Base-by-base conservation (phyloP, 129 eudicot genomes). In the carrot (Daucus carota) region DNA sequence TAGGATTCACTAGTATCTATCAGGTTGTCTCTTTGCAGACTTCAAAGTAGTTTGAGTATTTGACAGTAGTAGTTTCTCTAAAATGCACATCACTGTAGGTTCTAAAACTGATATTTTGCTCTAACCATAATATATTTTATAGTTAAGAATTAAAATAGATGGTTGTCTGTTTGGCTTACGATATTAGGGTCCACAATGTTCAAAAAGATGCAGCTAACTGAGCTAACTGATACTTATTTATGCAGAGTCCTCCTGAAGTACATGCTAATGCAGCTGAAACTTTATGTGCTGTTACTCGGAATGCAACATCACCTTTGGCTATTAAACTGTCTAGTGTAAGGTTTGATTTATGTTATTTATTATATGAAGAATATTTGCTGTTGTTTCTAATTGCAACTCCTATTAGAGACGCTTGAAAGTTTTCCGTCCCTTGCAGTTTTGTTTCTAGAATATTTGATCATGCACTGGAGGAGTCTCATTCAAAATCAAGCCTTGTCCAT, bases 261-360 rank as follows among this genome's bases (percentile, higher is more conserved):
- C 98, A 92, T 78, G 92, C 87, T 44, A 92, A 92, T 83, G 92
- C 96, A 59, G 98, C 98, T 74, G 98, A 92, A 83, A 88, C 92
- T 34, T 83, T 92, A 63, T 92, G 96, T 80, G 84, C 93, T 77
- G 85, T 92, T 72, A 90, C 96, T 67, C 88, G 96, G 76, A 92
- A 83, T 81, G 83, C 88, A 36, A 84, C 93, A 73, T 92, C 98
- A 13, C 86, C 94, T 52, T 89, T 92, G 59, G 96, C 96, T 70
- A 77, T 88, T 67, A 92, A 90, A 79, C 90, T 92, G 67, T 90
- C 92, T 52, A 92, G 96, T 78, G 82, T 94, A 80, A 89, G 96
- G 98, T 92, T 62, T 29, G 36, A 67, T 75, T 86, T 45, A 62
- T 32, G 62, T 68, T 73, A 70, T n/a, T 63, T 63, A 50, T 57